phyloP scores from a whole-genome alignment of 345 rosid genomes.

The Capsella bursapastoris region DNA sequence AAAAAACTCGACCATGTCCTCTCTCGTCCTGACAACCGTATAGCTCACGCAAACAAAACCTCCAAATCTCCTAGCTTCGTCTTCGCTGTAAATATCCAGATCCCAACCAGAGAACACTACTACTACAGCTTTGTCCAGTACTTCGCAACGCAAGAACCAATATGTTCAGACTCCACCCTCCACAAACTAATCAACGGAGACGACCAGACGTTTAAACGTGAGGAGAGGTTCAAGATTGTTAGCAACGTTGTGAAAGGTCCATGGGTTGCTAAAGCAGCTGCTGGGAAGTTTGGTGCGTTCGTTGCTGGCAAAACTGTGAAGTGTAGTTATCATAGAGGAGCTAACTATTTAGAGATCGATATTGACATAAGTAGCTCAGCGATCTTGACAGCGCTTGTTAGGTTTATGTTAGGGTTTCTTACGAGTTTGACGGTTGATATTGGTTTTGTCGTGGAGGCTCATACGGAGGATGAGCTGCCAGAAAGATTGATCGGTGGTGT shows the following conservation, averaged over 20 bases:
- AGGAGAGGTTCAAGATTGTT: constrained; percentile 76
- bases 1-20: constrained; percentile 70
- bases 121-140: constrained; percentile 58
- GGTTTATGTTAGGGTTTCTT: constrained; percentile 57
- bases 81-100: constrained; percentile 75
- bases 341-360: constrained; percentile 79
- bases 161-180: constrained; percentile 60
- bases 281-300: constrained; percentile 74
- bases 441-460: constrained; percentile 79
- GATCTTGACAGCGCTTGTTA: constrained; percentile 56
- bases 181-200: constrained; percentile 63
- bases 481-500: constrained; percentile 75
- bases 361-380: constrained; percentile 69
- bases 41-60: constrained; percentile 52
- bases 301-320: constrained; percentile 62
- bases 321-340: constrained; percentile 71
- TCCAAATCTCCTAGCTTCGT: constrained; percentile 66
- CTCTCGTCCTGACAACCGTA: constrained; percentile 75
- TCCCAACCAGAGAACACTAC: constrained; percentile 68
- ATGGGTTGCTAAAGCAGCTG: constrained; percentile 70
- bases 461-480: constrained; percentile 76
- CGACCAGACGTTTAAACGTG: constrained; percentile 54
- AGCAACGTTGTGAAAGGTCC: constrained; percentile 82
- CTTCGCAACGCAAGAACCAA: constrained; percentile 67
- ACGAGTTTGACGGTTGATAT: constrained; percentile 63